phyloP scores from a whole-genome alignment of 257 asterid species.

The Nicotiana benthamiana region DNA sequence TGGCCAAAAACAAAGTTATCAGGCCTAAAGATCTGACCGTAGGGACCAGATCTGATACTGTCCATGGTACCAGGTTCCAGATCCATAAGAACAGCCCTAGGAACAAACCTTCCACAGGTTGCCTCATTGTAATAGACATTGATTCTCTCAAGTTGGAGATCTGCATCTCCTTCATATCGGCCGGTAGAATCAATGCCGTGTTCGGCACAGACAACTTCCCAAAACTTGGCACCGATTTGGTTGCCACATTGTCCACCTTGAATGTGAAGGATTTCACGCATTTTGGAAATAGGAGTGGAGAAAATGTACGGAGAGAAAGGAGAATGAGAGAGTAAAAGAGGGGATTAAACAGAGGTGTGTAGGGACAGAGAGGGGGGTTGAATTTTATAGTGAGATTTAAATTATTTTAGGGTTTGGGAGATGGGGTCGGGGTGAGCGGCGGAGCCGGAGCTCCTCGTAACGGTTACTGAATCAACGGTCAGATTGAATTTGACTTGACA shows the following conservation, averaged over 20 bases:
- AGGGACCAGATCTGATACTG: slow-evolving; percentile 2
- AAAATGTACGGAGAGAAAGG: background rate
- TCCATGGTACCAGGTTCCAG: background rate
- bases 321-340: background rate
- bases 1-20: slow-evolving; percentile 5
- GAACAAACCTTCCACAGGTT: background rate
- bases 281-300: background rate
- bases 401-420: background rate
- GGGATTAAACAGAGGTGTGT: background rate
- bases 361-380: background rate
- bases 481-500: background rate
- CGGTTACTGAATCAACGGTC: slow-evolving; percentile 2
- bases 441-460: background rate
- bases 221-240: slow-evolving; percentile 7
- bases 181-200: slow-evolving; percentile 7
- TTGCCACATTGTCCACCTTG: slow-evolving; percentile 8
- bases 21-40: background rate
- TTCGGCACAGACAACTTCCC: slow-evolving; percentile 4
- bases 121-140: slow-evolving; percentile 7
- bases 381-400: background rate
- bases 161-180: background rate
- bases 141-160: slow-evolving; percentile 3
- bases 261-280: slow-evolving; percentile 6
- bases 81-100: slow-evolving; percentile 3
- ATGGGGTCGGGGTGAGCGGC: background rate